Evolutionary conservation across 805 yeast species (phyloP).

Genomic region (Candida montana): DNA sequence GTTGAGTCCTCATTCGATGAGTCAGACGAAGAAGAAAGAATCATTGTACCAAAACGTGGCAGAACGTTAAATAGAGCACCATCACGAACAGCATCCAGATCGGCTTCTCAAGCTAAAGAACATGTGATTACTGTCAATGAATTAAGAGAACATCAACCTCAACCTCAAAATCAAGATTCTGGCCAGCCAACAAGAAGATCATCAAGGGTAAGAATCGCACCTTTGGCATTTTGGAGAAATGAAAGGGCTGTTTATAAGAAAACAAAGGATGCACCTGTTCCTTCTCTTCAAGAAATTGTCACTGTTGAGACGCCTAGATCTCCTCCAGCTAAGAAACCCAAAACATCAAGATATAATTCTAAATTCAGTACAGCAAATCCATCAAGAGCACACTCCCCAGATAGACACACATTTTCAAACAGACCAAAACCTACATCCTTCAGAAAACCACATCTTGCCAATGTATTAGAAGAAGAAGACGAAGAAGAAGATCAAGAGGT

Average conservation of each 20-base stretch:
- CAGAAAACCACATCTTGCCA: constrained; percentile 4
- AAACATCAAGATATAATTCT: no score
- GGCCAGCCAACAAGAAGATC: constrained; percentile 51
- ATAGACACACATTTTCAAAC: constrained; percentile 2
- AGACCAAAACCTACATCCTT: constrained; percentile 1
- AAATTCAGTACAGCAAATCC: no score
- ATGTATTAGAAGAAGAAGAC: constrained; percentile 17
- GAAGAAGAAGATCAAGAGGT: constrained; percentile 22
- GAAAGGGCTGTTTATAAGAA: constrained; percentile 63
- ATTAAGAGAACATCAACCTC: constrained; percentile 7
- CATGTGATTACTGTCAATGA: constrained; percentile 7
- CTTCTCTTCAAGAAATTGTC: constrained; percentile 53
- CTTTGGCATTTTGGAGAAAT: constrained; percentile 81
- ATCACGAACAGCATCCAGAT: background rate
- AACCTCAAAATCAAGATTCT: background rate
- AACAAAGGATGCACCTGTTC: constrained; percentile 35
- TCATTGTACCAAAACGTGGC: background rate
- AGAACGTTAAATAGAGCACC: background rate
- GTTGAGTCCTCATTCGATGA: background rate
- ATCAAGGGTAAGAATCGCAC: constrained; percentile 57
- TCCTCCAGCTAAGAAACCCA: constrained; percentile 11
- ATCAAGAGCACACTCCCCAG: constrained; percentile 5
- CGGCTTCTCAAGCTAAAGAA: background rate
- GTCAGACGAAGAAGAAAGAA: background rate
- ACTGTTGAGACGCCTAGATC: constrained; percentile 28